Conservation (phyloP, 257 asterid species). For the Agastache rugosa region DNA sequence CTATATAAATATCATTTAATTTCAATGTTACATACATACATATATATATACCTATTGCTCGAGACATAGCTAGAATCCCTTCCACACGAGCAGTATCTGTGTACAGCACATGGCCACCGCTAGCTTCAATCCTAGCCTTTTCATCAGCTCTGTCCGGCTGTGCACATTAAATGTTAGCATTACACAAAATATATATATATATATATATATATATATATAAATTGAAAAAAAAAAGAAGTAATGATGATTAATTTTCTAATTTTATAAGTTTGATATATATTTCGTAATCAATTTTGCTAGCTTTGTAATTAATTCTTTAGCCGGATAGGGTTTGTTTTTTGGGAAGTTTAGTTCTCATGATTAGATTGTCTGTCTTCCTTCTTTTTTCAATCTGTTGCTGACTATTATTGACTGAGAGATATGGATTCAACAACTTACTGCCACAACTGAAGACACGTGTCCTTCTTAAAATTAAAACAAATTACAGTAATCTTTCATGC, state of each 20-base stretch:
- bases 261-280: background rate
- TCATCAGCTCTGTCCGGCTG: slow-evolving; percentile 67
- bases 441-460: slow-evolving; percentile 22
- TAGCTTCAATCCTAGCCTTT: slow-evolving; percentile 45
- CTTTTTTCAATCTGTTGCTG: slow-evolving; percentile 6
- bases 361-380: too few relatives aligned
- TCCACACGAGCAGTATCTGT: slow-evolving; percentile 56
- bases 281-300: background rate
- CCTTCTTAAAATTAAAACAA: background rate
- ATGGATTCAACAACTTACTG: slow-evolving; percentile 20
- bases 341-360: background rate
- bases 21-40: too few relatives aligned
- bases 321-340: background rate
- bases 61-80: slow-evolving; percentile 69
- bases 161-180: background rate
- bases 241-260: too few relatives aligned
- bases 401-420: background rate
- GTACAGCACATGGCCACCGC: slow-evolving; percentile 54
- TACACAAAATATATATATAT: too few relatives aligned
- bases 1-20: background rate
- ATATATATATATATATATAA: too few relatives aligned
- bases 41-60: slow-evolving; percentile 55
- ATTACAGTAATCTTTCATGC: background rate
- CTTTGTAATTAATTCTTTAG: background rate
- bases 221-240: too few relatives aligned